Evolutionary conservation across 2,329 filamentous ascomycete genomes (phyloP).

Genomic region (Tolypocladium pustulatum): DNA sequence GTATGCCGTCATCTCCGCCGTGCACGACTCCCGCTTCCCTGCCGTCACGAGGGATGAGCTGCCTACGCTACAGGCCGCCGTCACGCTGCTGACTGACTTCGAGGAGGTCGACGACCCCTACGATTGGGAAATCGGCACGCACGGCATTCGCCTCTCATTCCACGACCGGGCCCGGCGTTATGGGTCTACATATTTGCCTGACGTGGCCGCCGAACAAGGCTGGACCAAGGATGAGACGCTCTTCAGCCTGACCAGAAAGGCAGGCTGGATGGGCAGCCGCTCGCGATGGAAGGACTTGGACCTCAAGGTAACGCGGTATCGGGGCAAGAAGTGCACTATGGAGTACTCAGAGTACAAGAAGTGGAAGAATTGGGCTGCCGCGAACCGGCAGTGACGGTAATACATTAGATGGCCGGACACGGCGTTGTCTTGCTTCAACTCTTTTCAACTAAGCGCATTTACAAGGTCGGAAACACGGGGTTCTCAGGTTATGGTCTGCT

Average conservation of each 20-base stretch:
- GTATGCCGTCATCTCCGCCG: slow-evolving; percentile 73
- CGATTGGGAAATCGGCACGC: slow-evolving; percentile 79
- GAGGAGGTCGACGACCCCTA: slow-evolving; percentile 62
- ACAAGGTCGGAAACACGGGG: not conserved
- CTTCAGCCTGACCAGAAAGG: slow-evolving; percentile 85
- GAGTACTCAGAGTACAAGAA: slow-evolving; percentile 64
- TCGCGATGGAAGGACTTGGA: slow-evolving; percentile 73
- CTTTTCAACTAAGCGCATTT: not conserved
- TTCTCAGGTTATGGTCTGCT: not conserved
- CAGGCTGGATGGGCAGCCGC: slow-evolving; percentile 77
- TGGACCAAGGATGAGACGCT: slow-evolving; percentile 93
- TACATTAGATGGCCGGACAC: not conserved
- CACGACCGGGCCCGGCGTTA: slow-evolving; percentile 61
- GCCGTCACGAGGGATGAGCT: slow-evolving; percentile 45
- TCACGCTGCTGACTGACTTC: slow-evolving; percentile 81
- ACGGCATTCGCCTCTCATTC: slow-evolving; percentile 84
- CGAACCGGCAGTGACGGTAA: slow-evolving; percentile 11
- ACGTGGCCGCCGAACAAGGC: slow-evolving; percentile 84
- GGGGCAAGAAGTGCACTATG: slow-evolving; percentile 68
- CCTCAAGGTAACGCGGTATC: slow-evolving; percentile 72
- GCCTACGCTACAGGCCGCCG: slow-evolving; percentile 48
- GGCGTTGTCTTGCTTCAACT: not conserved
- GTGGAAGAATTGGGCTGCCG: slow-evolving; percentile 65
- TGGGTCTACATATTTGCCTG: slow-evolving; percentile 83
- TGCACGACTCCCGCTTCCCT: slow-evolving; percentile 52